Base-by-base conservation (phyloP, 75 land plant genomes). In the Larix kaempferi region DNA sequence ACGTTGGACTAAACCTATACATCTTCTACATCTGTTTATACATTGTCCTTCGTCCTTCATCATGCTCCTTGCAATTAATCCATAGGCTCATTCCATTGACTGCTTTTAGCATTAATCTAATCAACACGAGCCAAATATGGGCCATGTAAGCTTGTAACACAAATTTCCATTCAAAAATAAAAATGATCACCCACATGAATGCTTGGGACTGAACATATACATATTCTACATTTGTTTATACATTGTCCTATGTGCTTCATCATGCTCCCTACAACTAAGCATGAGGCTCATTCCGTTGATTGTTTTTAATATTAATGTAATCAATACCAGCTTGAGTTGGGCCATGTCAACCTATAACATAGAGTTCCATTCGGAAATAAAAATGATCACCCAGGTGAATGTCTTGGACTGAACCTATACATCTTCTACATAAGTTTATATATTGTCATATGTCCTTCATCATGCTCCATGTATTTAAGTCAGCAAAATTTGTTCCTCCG, bases 111-210 rank as follows among this genome's bases (percentile, higher is more conserved):
- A 33, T 17, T 29, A 25, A 78, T 54, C 65, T 52, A 76, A 19
- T 75, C 27, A 54, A 82, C 71, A n/a, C 76, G 57, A 3, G 76
- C 76, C 41, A 73, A 66, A 26, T n/a, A n/a, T 23, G 15, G 82
- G 14, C 26, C 13, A 66, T 82, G 82, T 3, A 82, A 44, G 6
- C 82, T 76, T 22, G 79, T 56, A 5, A 71, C 22, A 52, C 35
- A 52, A 21, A 79, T 59, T 26, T 79, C 83, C 6, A 59, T 15
- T n/a, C 82, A 26, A 22, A 58, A 82, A 29, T 80, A 79, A 74
- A 72, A 82, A 21, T 27, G 44, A 58, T 82, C 82, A 21, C 82
- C 82, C 71, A 81, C 77, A 41, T 72, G 76, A 49, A 82, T 75
- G 8, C 83, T 29, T 29, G 1, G 0, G 33, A 29, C 33, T 29